Base-by-base conservation (phyloP, 768 basidiomycete species). In the Xanthoconium purpureum region DNA sequence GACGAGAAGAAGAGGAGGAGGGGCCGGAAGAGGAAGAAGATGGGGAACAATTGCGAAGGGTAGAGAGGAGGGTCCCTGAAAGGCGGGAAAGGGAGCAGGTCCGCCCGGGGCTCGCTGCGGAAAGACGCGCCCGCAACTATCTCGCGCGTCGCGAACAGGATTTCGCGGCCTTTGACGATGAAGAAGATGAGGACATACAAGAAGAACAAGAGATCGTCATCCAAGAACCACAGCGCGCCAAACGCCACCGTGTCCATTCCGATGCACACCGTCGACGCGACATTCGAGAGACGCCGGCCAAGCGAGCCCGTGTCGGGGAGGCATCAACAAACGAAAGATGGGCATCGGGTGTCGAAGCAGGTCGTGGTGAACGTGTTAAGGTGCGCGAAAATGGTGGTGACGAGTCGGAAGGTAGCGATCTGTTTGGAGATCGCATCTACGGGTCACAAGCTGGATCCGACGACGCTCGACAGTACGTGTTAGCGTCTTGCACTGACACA, bases 371-470 rank as follows among this genome's bases (percentile, higher is more conserved):
- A 35, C 42, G 24, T 29, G 32, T 1, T 6, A 12, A n/a, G n/a
- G n/a, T n/a, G n/a, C n/a, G n/a, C n/a, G n/a, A n/a, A n/a, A n/a
- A n/a, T n/a, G n/a, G n/a, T n/a, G n/a, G n/a, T n/a, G n/a, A 51
- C 24, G 44, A 32, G 28, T 59, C 58, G 14, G 54, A 61, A 52
- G 68, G 45, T 4, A 48, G 47, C 5, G 66, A 66, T 49, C 57
- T 64, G 6, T 70, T 72, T 46, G 69, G 66, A 8, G 64, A 64
- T 43, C 52, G 46, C 5, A 11, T 14, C 18, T 63, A 56, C n/a
- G 54, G 35, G 5, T 11, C 5, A 6, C 14, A 7, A 6, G 32
- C 38, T 10, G 43, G 56, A 14, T 30, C 33, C 5, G 30, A 57
- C 10, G 32, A 56, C 12, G 6, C 29, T 32, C 53, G 52, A 28